Percentiles rank a stretch among this genome's conserved stretches.
Conservation (phyloP, 768 basidiomycete species). For the Tricholoma furcatifolium region DNA sequence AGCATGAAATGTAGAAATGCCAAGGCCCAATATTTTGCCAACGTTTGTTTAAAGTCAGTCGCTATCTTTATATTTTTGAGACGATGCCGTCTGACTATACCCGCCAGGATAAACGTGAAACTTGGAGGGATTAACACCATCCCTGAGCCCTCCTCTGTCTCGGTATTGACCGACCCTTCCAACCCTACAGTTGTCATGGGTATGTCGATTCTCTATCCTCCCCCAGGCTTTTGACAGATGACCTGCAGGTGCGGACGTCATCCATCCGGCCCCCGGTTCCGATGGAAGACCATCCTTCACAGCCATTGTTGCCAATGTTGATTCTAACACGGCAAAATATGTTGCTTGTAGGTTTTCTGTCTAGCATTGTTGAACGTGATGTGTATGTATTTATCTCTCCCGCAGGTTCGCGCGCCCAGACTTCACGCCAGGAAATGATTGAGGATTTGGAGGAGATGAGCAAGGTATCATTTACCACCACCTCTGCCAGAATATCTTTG, state of each 20-base stretch:
- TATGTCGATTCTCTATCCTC: slow-evolving; percentile 20
- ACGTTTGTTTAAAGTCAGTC: slow-evolving; percentile 70
- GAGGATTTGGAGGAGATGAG: slow-evolving; percentile 68
- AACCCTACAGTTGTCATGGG: slow-evolving; percentile 83
- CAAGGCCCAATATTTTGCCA: slow-evolving; percentile 78
- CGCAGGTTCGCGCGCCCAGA: slow-evolving; percentile 62
- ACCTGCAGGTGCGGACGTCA: slow-evolving; percentile 70
- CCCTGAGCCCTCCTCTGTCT: slow-evolving; percentile 66
- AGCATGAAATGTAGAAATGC: slow-evolving; percentile 60
- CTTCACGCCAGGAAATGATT: slow-evolving; percentile 74
- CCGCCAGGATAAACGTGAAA: slow-evolving; percentile 76
- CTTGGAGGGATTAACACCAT: slow-evolving; percentile 81
- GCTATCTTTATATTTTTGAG: neutral
- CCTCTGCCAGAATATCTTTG: no score
- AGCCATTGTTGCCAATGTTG: slow-evolving; percentile 77
- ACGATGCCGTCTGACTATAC: slow-evolving; percentile 16
- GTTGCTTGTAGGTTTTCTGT: slow-evolving; percentile 36
- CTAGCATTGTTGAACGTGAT: neutral
- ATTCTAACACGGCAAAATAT: slow-evolving; percentile 75
- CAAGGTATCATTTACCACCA: slow-evolving; percentile 35
- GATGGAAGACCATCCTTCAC: slow-evolving; percentile 82
- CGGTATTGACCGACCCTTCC: slow-evolving; percentile 62
- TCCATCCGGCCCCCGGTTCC: slow-evolving; percentile 79
- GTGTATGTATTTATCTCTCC: slow-evolving; percentile 25
- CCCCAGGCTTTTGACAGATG: neutral